phyloP scores from a whole-genome alignment of 495 filamentous ascomycete genomes.

The Aspergillus egyptiacus region DNA sequence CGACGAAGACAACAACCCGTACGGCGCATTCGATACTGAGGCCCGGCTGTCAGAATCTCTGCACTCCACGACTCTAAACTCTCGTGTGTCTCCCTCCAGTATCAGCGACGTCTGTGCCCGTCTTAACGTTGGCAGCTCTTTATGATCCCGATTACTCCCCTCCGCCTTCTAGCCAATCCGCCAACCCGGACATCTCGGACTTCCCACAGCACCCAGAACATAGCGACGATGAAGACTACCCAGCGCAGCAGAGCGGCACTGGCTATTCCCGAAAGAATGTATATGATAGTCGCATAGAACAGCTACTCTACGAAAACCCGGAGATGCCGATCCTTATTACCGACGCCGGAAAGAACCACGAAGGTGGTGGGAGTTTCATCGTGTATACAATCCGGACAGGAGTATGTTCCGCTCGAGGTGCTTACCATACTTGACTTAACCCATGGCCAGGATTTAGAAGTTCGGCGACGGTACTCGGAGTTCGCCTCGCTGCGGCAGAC shows the following conservation, averaged over 20 bases:
- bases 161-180: constrained; percentile 40
- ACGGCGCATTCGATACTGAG: constrained; percentile 84
- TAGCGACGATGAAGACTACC: constrained; percentile 53
- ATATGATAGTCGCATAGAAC: constrained; percentile 92
- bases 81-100: constrained; percentile 31
- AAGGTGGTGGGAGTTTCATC: constrained; percentile 85
- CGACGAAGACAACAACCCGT: constrained; percentile 93
- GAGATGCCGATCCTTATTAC: constrained; percentile 83
- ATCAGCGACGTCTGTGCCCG: not conserved
- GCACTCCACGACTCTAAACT: constrained; percentile 56
- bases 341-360: constrained; percentile 90
- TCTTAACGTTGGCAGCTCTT: constrained; percentile 26
- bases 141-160: constrained; percentile 45
- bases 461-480: constrained; percentile 91
- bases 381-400: constrained; percentile 95
- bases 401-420: constrained; percentile 44
- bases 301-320: constrained; percentile 91
- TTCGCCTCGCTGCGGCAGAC: constrained; percentile 90
- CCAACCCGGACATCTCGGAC: constrained; percentile 51
- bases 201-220: constrained; percentile 50
- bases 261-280: constrained; percentile 62
- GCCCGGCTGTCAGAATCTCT: constrained; percentile 66
- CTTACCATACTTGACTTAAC: not conserved
- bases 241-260: constrained; percentile 30
- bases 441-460: constrained; percentile 71